These are phyloP conservation scores for Sphaerosporella brunnea DNA, from an alignment of 495 filamentous ascomycete genomes.

Conservation along the genomic window DNA sequence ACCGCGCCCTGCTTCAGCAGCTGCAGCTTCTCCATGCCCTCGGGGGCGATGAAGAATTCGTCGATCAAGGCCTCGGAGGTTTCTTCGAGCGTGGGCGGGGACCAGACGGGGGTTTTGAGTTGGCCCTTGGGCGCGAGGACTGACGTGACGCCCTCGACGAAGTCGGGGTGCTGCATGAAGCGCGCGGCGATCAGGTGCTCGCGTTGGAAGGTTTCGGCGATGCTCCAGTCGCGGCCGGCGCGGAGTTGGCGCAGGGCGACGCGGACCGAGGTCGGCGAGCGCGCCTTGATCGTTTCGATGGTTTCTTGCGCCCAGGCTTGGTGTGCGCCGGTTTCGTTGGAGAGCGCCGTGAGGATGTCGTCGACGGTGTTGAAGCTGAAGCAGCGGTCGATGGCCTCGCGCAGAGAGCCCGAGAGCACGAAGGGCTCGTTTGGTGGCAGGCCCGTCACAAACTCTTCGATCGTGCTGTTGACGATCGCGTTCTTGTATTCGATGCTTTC, in stretches of 20 bases:
- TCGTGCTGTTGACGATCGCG: conserved; percentile 59
- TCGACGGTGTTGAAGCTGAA: conserved; percentile 48
- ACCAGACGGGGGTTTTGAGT: conserved; percentile 39
- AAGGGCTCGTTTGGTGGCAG: conserved; percentile 55
- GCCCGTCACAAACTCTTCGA: conserved; percentile 77
- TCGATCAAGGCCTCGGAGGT: conserved; percentile 35
- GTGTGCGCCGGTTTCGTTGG: conserved; percentile 32
- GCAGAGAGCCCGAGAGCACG: conserved; percentile 42
- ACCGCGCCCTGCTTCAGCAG: conserved; percentile 32
- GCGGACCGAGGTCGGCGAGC: conserved; percentile 68
- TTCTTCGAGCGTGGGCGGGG: conserved; percentile 49
- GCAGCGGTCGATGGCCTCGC: conserved; percentile 68
- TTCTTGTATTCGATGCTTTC: conserved; percentile 41
- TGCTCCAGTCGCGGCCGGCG: conserved; percentile 53
- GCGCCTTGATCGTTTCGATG: conserved; percentile 45
- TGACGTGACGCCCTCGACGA: conserved; percentile 67
- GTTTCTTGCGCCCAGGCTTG: conserved; percentile 61
- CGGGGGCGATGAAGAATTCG: conserved; percentile 40
- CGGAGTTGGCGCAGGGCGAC: conserved; percentile 70
- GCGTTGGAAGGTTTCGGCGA: conserved; percentile 61
- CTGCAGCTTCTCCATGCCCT: conserved; percentile 31
- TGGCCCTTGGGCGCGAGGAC: conserved; percentile 48
- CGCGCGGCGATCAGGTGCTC: conserved; percentile 61
- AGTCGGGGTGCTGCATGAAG: conserved; percentile 82
- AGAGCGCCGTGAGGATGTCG: conserved; percentile 50